Percentiles rank a stretch among this genome's conserved stretches.
Conservation (phyloP, 331 rosid species). For the Malus hybrid region DNA sequence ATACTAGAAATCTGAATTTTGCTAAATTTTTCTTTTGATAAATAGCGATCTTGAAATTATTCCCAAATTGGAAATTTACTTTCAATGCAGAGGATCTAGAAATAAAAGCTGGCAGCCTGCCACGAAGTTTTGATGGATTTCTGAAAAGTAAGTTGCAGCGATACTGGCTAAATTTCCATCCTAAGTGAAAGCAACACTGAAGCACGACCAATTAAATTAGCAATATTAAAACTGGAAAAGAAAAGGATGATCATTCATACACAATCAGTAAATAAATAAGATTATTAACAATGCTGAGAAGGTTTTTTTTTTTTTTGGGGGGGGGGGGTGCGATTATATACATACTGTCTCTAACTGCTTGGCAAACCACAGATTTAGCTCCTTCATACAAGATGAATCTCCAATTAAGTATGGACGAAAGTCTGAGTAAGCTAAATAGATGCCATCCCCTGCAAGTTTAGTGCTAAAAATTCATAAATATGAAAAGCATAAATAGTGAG, state of each 20-base stretch:
- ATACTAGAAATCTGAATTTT: not conserved
- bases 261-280: not conserved
- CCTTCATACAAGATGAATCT: constrained; percentile 76
- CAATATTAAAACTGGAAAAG: not conserved
- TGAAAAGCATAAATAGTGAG: not conserved
- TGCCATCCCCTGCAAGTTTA: constrained; percentile 67
- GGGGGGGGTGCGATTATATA: not conserved
- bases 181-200: not conserved
- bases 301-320: too few relatives aligned
- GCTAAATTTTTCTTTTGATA: not conserved
- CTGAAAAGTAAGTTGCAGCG: not conserved
- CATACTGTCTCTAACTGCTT: constrained; percentile 89
- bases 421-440: constrained; percentile 50
- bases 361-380: constrained; percentile 17
- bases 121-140: not conserved
- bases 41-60: not conserved
- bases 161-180: not conserved
- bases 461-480: constrained; percentile 17
- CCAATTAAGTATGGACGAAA: constrained; percentile 75
- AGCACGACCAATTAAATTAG: not conserved
- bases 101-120: not conserved
- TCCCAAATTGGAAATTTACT: not conserved
- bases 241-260: not conserved
- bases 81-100: not conserved
- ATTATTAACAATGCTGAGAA: not conserved